Base-by-base conservation (phyloP, 1,284 basidiomycete genomes). In the Xerocomus nothofagi region DNA sequence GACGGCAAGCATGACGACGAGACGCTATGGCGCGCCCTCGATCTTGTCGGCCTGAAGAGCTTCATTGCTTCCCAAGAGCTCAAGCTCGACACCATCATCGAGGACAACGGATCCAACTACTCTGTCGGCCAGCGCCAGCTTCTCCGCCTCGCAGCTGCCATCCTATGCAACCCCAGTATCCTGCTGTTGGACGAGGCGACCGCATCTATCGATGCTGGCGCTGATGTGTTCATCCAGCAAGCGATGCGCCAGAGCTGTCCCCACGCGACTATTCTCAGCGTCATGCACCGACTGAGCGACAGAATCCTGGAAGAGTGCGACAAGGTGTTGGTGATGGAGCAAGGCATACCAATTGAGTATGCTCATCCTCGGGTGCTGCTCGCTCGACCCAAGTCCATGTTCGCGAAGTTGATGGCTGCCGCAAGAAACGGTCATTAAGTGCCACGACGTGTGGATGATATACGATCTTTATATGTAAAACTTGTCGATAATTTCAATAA, bases 101-200 rank as follows among this genome's bases (percentile, higher is more conserved):
- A 61, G 17, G 53, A 62, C 39, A 68, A 60, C 45, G 67, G 68
- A 8, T 53, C 49, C 32, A 69, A 67, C 44, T 70, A 65, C 47
- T 69, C 61, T 30, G 60, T 64, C 39, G 65, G 68, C 21, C 67
- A 66, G 38, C 61, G 63, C 29, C 65, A 68, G 40, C 54, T 70
- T 29, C 50, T 70, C 30, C 57, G 58, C 34, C 61, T 69, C 29
- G 58, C 62, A 17, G 57, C 78, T 34, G 80, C 78, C 0, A 68
- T 82, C 44, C 69, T 80, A 2, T 62, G 77, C 50, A 58, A 68
- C 48, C 72, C 72, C 49, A 79, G 74, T 59, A 70, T 81, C 23
- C 59, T 80, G 15, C 70, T 81, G 5, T 65, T 81, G 39, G 79
- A 81, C 58, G 80, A 81, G 55, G 68, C 63, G 24, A 70, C 66